These are phyloP conservation scores for Cyberlindnera saturnus DNA, from an alignment of 805 yeast species.

Conservation along the genomic window DNA sequence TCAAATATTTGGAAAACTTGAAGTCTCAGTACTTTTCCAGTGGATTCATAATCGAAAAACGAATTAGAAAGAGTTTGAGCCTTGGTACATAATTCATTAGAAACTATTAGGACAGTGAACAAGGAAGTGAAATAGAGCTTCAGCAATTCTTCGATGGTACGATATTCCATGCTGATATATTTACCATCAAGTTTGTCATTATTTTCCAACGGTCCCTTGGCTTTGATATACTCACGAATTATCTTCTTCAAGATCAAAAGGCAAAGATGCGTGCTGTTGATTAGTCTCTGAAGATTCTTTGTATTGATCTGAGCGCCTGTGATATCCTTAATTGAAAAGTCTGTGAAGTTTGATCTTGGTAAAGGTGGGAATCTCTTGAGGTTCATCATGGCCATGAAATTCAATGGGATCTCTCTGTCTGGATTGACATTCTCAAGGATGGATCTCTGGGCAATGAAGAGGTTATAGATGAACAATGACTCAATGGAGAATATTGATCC, in stretches of 20 bases:
- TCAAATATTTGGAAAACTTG: conserved; percentile 26
- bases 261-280: conserved; percentile 8
- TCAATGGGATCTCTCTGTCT: conserved; percentile 3
- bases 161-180: conserved; percentile 8
- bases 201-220: conserved; percentile 3
- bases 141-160: conserved; percentile 7
- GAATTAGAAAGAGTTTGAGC: conserved; percentile 11
- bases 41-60: conserved; percentile 11
- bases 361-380: conserved; percentile 20
- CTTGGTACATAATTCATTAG: conserved; percentile 13
- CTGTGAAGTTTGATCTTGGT: conserved; percentile 20
- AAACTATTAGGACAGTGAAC: conserved; percentile 7
- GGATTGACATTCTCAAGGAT: conserved; percentile 14
- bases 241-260: conserved; percentile 7
- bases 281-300: conserved; percentile 12
- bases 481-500: conserved; percentile 19
- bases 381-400: conserved; percentile 8
- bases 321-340: conserved; percentile 6
- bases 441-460: conserved; percentile 11
- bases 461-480: conserved; percentile 12
- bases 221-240: conserved; percentile 1
- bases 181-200: conserved; percentile 4
- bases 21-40: conserved; percentile 17
- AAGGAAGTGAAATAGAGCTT: conserved; percentile 12
- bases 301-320: conserved; percentile 9